Evolutionary conservation across 1,139 yeast genomes (phyloP), one percentile per base, ranked within the genome.

Genomic region (Yamadazyma sp.): DNA sequence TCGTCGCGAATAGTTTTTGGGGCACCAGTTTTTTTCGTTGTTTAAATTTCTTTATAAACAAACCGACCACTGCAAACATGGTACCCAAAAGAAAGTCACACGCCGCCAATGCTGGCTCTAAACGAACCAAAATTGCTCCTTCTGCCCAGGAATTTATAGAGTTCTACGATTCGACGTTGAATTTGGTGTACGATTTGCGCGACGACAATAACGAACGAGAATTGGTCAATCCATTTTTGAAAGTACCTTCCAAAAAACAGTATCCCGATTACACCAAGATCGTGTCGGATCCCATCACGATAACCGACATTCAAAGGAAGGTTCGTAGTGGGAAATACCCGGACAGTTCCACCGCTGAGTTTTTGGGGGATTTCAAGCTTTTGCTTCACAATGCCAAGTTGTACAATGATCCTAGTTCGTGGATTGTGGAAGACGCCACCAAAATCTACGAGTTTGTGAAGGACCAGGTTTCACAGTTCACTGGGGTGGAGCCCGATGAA

Each of bases 231-330:
- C 79, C 85, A 38, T 86, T 86, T 54, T 58, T 79, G 41, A 79
- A 81, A 51, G 66, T 87, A 31, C 96, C 96, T 2, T 73, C 84
- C 27, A 83, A 79, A 54, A 83, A 83, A 49, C 65, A 77, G 29
- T 88, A 86, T 49, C 95, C 97, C 0, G 94, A 87, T 54, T 92
- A 91, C 61, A 86, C 83, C 56, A 75, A 79, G 39, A 69, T 83
- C 43, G 79, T 87, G 26, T 60, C 62, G 18, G 57, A 66, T n/a
- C 95, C 95, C 3, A 76, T 86, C 8, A 81, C 92, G 1, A 58
- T 87, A 10, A 61, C 76, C 35, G 95, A 86, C 48, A 82, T 84
- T 32, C 77, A 70, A 47, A 69, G 59, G 53, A 81, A 70, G 53
- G 62, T 64, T 39, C 58, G 58, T 20, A 60, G 51, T 33, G 64